These are phyloP conservation scores for Ustilago sp. DNA, from an alignment of 1,284 basidiomycete species.

Conservation along the genomic window DNA sequence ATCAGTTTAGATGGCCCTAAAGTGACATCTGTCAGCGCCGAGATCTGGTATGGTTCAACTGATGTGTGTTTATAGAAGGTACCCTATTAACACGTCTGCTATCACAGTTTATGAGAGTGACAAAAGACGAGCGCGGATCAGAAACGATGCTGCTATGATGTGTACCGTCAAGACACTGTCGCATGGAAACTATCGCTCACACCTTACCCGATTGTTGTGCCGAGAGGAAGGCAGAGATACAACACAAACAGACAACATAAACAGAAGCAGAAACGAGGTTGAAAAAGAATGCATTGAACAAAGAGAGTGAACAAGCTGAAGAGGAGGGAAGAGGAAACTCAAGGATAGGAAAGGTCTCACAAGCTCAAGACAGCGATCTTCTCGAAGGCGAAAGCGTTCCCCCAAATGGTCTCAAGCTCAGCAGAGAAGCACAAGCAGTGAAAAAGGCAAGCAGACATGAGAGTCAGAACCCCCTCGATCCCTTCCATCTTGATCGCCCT, in stretches of 20 bases:
- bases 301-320: not conserved
- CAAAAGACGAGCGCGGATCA: no score
- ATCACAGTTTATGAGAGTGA: no score
- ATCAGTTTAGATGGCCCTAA: slow-evolving; percentile 41
- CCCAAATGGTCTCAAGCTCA: not conserved
- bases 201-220: no score
- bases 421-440: slow-evolving; percentile 3
- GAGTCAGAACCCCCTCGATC: not conserved
- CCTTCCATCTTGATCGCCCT: not conserved
- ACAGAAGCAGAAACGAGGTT: no score
- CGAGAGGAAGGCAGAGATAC: no score
- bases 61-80: not conserved
- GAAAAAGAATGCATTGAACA: not conserved
- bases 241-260: not conserved
- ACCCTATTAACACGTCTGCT: not conserved
- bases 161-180: not conserved
- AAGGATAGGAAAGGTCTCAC: not conserved
- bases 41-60: not conserved
- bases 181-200: not conserved
- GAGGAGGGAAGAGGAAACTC: not conserved
- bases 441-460: slow-evolving; percentile 8
- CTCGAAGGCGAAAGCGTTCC: not conserved
- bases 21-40: not conserved
- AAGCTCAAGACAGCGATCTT: slow-evolving; percentile 17
- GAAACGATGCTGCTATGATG: no score